Conservation (phyloP, 371 early-diverging fungal genomes). For the Capniomyces stellatus region DNA sequence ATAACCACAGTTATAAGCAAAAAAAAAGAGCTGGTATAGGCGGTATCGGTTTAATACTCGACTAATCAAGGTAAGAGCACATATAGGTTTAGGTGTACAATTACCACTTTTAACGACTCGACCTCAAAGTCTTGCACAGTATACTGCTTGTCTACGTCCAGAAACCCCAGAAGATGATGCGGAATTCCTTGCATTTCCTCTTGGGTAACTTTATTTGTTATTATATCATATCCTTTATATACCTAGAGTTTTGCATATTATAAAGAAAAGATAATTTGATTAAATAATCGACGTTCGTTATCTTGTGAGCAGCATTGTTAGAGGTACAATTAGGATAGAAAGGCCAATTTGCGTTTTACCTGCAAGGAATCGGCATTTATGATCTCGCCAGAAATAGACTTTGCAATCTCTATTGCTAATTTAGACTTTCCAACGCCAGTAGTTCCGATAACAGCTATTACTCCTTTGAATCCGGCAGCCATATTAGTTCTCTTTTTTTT, state of each 20-base stretch:
- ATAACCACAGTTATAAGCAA: neutral
- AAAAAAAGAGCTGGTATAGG: too few relatives aligned
- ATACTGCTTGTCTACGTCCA: slow-evolving; percentile 60
- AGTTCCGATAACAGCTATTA: slow-evolving; percentile 48
- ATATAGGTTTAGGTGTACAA: neutral
- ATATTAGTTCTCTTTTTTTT: too few relatives aligned
- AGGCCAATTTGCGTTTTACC: too few relatives aligned
- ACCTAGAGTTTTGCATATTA: slow-evolving; percentile 27
- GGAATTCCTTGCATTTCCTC: slow-evolving; percentile 47
- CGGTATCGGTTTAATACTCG: too few relatives aligned
- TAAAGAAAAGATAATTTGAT: too few relatives aligned
- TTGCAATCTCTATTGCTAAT: slow-evolving; percentile 69
- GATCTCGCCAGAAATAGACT: slow-evolving; percentile 66
- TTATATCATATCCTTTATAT: slow-evolving; percentile 72
- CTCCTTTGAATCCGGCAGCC: slow-evolving; percentile 6
- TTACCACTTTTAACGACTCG: slow-evolving; percentile 51
- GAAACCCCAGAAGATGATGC: slow-evolving; percentile 78
- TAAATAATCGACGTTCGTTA: slow-evolving; percentile 1
- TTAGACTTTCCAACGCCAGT: slow-evolving; percentile 91
- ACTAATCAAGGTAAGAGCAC: neutral
- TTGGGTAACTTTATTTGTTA: slow-evolving; percentile 79
- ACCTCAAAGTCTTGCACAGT: slow-evolving; percentile 62
- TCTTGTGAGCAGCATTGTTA: too few relatives aligned
- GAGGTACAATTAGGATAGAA: too few relatives aligned
- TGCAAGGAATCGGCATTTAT: slow-evolving; percentile 93